A percentile compares a stretch with the other conserved stretches of the same genome.
Evolutionary conservation across 805 yeast genomes (phyloP).

Genomic region (Kuraishia ogatae): DNA sequence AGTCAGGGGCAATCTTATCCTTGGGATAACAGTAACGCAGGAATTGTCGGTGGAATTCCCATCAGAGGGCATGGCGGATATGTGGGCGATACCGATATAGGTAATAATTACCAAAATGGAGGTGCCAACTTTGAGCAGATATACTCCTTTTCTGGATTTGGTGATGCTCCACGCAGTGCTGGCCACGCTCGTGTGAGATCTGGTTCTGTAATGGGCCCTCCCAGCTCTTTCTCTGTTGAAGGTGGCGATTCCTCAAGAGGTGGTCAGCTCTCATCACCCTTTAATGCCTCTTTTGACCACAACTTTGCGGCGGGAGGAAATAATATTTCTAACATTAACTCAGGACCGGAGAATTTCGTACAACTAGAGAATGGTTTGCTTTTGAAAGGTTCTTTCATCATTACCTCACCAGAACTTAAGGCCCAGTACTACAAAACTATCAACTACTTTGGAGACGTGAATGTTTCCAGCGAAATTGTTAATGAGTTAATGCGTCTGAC

Average conservation of each 20-base stretch:
- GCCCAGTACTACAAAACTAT: slow-evolving; percentile 36
- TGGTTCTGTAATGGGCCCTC: background rate
- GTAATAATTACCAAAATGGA: background rate
- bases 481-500: slow-evolving; percentile 22
- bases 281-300: background rate
- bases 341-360: background rate
- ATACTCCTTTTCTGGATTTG: background rate
- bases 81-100: background rate
- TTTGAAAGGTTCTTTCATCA: slow-evolving; percentile 44
- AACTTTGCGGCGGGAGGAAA: background rate
- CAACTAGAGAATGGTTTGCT: slow-evolving; percentile 57
- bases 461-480: slow-evolving; percentile 28
- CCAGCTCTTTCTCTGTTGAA: background rate
- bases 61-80: background rate
- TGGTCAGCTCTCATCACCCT: background rate
- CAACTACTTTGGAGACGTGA: slow-evolving; percentile 45
- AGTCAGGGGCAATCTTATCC: background rate
- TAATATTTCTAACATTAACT: background rate
- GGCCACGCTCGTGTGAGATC: background rate
- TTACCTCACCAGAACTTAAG: slow-evolving; percentile 52
- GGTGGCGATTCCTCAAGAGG: background rate
- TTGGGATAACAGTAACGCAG: background rate
- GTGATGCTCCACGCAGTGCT: background rate
- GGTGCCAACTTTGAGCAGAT: background rate
- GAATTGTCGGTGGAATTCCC: background rate